These are phyloP conservation scores for Colletotrichum liriopes DNA, from an alignment of 2,329 filamentous ascomycete genomes.

Conservation along the genomic window DNA sequence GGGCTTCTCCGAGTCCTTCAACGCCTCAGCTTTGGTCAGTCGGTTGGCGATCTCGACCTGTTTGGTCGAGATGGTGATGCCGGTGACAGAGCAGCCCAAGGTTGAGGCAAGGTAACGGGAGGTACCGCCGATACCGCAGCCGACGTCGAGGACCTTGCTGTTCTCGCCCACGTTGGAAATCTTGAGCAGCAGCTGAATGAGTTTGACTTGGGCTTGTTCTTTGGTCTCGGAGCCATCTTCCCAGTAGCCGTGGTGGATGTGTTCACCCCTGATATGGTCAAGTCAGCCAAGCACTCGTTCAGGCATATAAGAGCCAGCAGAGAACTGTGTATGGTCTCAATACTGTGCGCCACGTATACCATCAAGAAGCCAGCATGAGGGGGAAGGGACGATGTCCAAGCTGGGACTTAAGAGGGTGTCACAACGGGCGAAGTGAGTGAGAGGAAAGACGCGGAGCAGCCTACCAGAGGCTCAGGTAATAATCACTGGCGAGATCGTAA, in stretches of 20 bases:
- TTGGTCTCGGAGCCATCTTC: constrained; percentile 66
- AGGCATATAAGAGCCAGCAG: no score
- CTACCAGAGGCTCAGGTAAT: constrained; percentile 74
- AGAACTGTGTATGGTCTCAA: neutral
- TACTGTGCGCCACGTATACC: neutral
- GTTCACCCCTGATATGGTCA: constrained; percentile 66
- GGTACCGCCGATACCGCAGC: constrained; percentile 74
- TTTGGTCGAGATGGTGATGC: constrained; percentile 72
- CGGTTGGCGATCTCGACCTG: constrained; percentile 72
- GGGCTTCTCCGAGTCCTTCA: constrained; percentile 26
- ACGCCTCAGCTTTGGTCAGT: constrained; percentile 59
- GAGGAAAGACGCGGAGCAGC: constrained; percentile 27
- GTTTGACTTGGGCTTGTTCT: constrained; percentile 70
- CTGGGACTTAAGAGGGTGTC: neutral
- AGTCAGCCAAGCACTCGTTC: constrained; percentile 10
- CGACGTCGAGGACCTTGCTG: constrained; percentile 68
- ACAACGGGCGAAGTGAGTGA: constrained; percentile 1
- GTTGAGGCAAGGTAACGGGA: constrained; percentile 68
- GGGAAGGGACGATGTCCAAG: neutral
- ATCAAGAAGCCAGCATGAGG: neutral
- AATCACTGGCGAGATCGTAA: constrained; percentile 74
- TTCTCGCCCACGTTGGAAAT: constrained; percentile 50
- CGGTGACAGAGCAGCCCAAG: constrained; percentile 68
- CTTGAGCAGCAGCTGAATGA: constrained; percentile 70
- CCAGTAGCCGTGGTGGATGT: constrained; percentile 77